Percentiles rank a stretch among this genome's conserved stretches.
Evolutionary conservation across 345 rosid genomes (phyloP).

Genomic region (Odontarrhena argentea): DNA sequence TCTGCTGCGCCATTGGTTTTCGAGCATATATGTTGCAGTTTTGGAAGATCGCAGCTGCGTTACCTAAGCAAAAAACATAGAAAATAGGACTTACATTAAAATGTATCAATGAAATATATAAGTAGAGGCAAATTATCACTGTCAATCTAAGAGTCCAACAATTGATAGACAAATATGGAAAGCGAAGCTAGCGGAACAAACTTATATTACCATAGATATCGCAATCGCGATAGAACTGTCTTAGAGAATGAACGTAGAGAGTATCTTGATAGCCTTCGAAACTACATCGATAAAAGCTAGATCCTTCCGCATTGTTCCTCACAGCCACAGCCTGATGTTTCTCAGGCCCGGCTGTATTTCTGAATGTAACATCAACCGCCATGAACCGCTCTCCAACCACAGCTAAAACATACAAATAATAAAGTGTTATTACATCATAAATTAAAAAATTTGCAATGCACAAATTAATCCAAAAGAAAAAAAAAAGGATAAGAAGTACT

Average conservation of each 20-base stretch:
- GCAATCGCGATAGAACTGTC: constrained; percentile 57
- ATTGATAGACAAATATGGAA: not conserved
- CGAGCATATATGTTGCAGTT: constrained; percentile 52
- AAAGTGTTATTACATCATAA: not conserved
- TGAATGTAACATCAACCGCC: constrained; percentile 59
- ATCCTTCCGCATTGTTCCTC: constrained; percentile 59
- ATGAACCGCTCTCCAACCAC: constrained; percentile 65
- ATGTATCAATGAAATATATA: not conserved
- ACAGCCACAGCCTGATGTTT: constrained; percentile 73
- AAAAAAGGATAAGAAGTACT: not conserved
- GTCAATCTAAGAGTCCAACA: not conserved
- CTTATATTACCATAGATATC: constrained; percentile 49
- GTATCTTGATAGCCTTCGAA: constrained; percentile 68
- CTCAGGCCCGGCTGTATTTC: constrained; percentile 65
- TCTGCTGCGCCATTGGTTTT: constrained; percentile 56
- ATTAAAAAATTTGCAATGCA: not conserved
- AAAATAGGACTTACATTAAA: not conserved
- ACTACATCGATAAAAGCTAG: constrained; percentile 62
- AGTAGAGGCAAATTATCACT: not conserved
- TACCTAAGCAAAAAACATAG: constrained; percentile 25
- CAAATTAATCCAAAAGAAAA: not conserved
- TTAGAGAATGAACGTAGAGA: constrained; percentile 52
- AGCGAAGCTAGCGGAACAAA: not conserved
- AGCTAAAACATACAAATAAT: constrained; percentile 38
- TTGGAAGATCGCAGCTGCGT: constrained; percentile 54